Evolutionary conservation across 129 eudicot genomes (phyloP).

Genomic region (Pseudognaphalium luteoalbum): DNA sequence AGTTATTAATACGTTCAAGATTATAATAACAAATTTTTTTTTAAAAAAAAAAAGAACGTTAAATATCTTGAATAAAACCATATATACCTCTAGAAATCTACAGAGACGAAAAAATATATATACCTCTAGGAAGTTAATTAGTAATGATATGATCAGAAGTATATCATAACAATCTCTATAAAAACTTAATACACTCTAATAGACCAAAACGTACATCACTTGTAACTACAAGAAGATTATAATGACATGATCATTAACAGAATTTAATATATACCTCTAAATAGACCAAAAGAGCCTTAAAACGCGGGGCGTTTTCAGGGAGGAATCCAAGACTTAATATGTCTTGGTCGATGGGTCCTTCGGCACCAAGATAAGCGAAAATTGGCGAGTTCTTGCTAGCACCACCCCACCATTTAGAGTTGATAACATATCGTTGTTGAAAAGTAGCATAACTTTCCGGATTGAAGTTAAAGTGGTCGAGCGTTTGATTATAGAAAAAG

Average conservation of each 20-base stretch:
- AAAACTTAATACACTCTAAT: too few relatives aligned
- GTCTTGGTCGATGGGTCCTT: constrained; percentile 43
- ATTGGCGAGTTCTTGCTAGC: constrained; percentile 50
- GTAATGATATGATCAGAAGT: too few relatives aligned
- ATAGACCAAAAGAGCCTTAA: constrained; percentile 58
- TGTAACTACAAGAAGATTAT: neutral
- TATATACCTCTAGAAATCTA: neutral
- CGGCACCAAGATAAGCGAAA: constrained; percentile 64
- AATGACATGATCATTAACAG: neutral
- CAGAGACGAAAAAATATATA: neutral
- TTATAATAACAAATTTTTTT: too few relatives aligned
- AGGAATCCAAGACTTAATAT: constrained; percentile 34
- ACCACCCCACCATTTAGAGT: constrained; percentile 69
- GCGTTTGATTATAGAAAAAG: constrained; percentile 53
- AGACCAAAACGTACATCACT: neutral
- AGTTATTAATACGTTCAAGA: too few relatives aligned
- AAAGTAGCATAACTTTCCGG: constrained; percentile 69
- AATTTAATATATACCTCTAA: constrained; percentile 53
- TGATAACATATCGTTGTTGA: constrained; percentile 59
- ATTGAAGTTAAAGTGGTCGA: constrained; percentile 69
- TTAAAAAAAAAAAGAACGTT: too few relatives aligned
- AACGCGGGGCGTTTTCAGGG: constrained; percentile 47
- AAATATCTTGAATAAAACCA: neutral
- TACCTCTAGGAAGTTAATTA: too few relatives aligned
- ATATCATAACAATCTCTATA: too few relatives aligned